Conservation (phyloP, 352 stramenopile genomes). For the Pythium monospermum region DNA sequence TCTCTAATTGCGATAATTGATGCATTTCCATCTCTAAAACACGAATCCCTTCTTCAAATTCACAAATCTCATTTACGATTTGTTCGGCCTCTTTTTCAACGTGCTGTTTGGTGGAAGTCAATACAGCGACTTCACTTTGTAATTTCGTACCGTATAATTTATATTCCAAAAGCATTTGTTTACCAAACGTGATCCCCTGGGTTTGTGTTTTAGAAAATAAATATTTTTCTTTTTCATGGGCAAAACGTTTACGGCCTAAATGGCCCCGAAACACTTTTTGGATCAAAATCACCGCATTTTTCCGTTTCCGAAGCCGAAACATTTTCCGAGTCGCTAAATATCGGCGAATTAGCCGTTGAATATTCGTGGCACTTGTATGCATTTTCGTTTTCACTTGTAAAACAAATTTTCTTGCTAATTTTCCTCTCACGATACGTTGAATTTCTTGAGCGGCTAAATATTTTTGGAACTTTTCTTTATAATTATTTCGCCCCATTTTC, state of each 20-base stretch:
- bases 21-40: slow-evolving; percentile 93
- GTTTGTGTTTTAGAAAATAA: slow-evolving; percentile 92
- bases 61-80: slow-evolving; percentile 89
- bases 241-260: slow-evolving; percentile 72
- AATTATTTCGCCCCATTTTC: slow-evolving; percentile 81
- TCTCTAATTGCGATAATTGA: slow-evolving; percentile 87
- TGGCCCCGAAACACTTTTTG: slow-evolving; percentile 89
- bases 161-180: slow-evolving; percentile 95
- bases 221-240: slow-evolving; percentile 90
- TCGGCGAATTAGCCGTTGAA: slow-evolving; percentile 81
- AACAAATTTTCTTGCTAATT: slow-evolving; percentile 59
- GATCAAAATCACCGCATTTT: slow-evolving; percentile 68
- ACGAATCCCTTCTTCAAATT: slow-evolving; percentile 91
- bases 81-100: slow-evolving; percentile 87
- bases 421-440: slow-evolving; percentile 84
- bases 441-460: slow-evolving; percentile 81
- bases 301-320: slow-evolving; percentile 38
- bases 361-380: slow-evolving; percentile 45
- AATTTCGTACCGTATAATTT: slow-evolving; percentile 93
- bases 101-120: slow-evolving; percentile 86
- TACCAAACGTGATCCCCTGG: slow-evolving; percentile 92
- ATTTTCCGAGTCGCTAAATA: slow-evolving; percentile 48
- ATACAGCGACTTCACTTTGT: slow-evolving; percentile 90
- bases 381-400: slow-evolving; percentile 40
- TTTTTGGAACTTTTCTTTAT: slow-evolving; percentile 63